Evolutionary conservation across 192 early-diverging fungal genomes (phyloP).

Genomic region (Coemansia aciculifera): DNA sequence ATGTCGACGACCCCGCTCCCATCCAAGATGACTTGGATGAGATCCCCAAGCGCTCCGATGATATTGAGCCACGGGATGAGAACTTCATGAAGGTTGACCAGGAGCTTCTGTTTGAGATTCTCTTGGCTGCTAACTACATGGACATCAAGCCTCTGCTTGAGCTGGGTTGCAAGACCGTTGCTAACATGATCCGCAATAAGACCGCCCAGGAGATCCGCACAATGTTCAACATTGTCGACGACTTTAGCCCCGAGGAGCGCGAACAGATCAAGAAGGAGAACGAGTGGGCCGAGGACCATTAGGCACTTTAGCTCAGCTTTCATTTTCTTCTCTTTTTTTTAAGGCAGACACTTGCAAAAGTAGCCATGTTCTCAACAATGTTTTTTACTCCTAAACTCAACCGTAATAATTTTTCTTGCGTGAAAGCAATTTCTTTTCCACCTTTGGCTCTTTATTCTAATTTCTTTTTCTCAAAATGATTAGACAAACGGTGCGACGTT

Average conservation of each 20-base stretch:
- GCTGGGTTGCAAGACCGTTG: constrained; percentile 97
- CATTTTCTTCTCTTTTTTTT: neutral
- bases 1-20: constrained; percentile 67
- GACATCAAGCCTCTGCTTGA: constrained; percentile 97
- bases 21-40: constrained; percentile 56
- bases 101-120: constrained; percentile 80
- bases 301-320: constrained; percentile 2
- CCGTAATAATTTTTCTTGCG: constrained; percentile 4
- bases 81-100: constrained; percentile 78
- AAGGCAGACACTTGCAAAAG: neutral
- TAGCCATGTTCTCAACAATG: neutral
- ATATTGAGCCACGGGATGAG: constrained; percentile 80
- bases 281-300: constrained; percentile 69
- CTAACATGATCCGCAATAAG: constrained; percentile 97
- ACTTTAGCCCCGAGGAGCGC: constrained; percentile 96
- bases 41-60: constrained; percentile 63
- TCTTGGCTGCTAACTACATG: constrained; percentile 85
- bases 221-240: constrained; percentile 95
- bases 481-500: neutral
- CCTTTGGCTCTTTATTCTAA: neutral
- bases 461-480: constrained; percentile 6
- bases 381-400: neutral
- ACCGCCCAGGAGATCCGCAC: constrained; percentile 89
- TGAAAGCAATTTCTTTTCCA: neutral
- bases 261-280: constrained; percentile 87